Evolutionary conservation across 345 rosid species (phyloP), one percentile per base, ranked within the genome.

Genomic region (Sisymbrium altissimum): DNA sequence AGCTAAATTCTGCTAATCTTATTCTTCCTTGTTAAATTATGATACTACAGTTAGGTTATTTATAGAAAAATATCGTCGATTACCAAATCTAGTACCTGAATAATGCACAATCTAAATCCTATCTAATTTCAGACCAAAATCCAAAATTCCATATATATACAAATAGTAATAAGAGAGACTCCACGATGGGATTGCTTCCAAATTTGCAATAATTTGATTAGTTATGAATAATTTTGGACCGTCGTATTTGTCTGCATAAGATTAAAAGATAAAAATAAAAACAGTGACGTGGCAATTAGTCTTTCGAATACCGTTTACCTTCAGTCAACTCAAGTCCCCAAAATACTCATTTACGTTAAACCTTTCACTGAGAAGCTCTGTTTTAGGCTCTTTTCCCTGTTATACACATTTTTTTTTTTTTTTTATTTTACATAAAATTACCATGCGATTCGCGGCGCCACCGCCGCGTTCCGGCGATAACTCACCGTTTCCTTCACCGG

Each of bases 371-470:
- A n/a, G n/a, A n/a, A n/a, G 2, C 53, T 70, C 80, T 76, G 75
- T 76, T 69, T 68, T 32, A 41, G 57, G 0, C 36, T 66, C 72
- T 23, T 68, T 40, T 75, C 54, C 15, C 10, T 33, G 38, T 67
- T 21, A 6, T 25, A 17, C 46, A 0, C 0, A 41, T 33, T 29
- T 59, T 15, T 30, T 0, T 30, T 30, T 30, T 43, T 54, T 27
- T 35, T n/a, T n/a, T 7, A 4, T 19, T 66, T 7, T 6, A 54
- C 72, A 14, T 35, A 19, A n/a, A 40, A 25, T 61, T 62, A 73
- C 44, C 75, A 76, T 76, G 80, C 80, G 80, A 63, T 54, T 76
- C 65, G 15, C 75, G n/a, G n/a, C n/a, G n/a, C n/a, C n/a, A n/a
- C n/a, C n/a, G 38, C 75, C 71, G 19, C 27, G 59, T 53, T 62